Evolutionary conservation across 805 yeast genomes (phyloP).

Genomic region (Sugiyamaella smithiae): DNA sequence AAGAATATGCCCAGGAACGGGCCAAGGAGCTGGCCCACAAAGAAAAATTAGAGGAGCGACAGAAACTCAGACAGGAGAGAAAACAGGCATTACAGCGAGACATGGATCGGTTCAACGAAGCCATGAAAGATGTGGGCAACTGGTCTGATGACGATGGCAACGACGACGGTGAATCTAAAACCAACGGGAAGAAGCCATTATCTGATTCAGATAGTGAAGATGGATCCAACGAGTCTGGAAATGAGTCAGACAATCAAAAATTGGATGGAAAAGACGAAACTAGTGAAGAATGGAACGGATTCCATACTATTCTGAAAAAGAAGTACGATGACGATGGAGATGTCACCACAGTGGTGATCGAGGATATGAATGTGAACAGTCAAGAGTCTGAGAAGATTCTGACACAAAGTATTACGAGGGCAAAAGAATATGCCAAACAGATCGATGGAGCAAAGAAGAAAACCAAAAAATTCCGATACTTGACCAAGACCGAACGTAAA

Average conservation of each 20-base stretch:
- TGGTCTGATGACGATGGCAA: constrained; percentile 25
- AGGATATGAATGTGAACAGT: constrained; percentile 48
- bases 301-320: constrained; percentile 46
- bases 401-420: constrained; percentile 70
- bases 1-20: constrained; percentile 77
- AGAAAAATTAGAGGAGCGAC: constrained; percentile 72
- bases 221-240: constrained; percentile 31
- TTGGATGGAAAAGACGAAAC: constrained; percentile 34
- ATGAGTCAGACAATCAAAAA: constrained; percentile 33
- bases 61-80: constrained; percentile 65
- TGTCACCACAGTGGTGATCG: constrained; percentile 53
- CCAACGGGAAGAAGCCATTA: constrained; percentile 10
- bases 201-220: constrained; percentile 12
- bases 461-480: constrained; percentile 84
- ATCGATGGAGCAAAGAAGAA: constrained; percentile 41
- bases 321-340: constrained; percentile 40
- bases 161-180: constrained; percentile 24
- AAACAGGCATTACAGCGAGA: constrained; percentile 63
- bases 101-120: constrained; percentile 53
- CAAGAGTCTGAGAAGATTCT: constrained; percentile 69
- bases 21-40: constrained; percentile 74
- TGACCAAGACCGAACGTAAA: constrained; percentile 76
- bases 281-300: constrained; percentile 37
- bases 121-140: constrained; percentile 36
- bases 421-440: constrained; percentile 77